A percentile compares a stretch with the other conserved stretches of the same genome.
phyloP scores from a whole-genome alignment of 352 stramenopile genomes.

The Pythium aphanidermatum region DNA sequence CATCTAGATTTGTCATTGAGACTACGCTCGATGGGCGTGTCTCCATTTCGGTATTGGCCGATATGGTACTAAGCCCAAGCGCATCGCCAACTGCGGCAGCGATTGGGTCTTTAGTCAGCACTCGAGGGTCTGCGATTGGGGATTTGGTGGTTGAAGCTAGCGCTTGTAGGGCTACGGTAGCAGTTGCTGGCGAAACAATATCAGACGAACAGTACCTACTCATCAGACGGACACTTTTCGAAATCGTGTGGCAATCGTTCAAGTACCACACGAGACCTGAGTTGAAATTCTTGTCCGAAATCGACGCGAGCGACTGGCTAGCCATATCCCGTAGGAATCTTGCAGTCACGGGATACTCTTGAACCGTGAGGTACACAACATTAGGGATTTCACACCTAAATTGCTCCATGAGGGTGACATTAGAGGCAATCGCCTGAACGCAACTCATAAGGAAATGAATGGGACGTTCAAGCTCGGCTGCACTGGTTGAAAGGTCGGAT shows the following conservation, averaged over 20 bases:
- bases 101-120: slow-evolving; percentile 16
- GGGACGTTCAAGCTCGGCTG: slow-evolving; percentile 25
- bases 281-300: slow-evolving; percentile 63
- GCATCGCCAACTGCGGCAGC: slow-evolving; percentile 60
- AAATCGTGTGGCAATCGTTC: slow-evolving; percentile 51
- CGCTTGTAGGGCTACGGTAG: slow-evolving; percentile 23
- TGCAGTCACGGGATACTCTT: slow-evolving; percentile 47
- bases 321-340: slow-evolving; percentile 46
- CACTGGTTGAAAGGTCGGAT: not conserved
- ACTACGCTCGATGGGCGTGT: no score
- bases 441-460: slow-evolving; percentile 59
- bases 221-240: slow-evolving; percentile 42
- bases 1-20: no score
- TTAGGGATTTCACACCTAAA: slow-evolving; percentile 71
- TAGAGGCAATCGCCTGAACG: slow-evolving; percentile 47
- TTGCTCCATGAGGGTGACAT: slow-evolving; percentile 42
- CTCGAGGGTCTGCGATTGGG: slow-evolving; percentile 5
- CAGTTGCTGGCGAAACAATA: slow-evolving; percentile 28
- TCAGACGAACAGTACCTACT: slow-evolving; percentile 25
- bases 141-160: slow-evolving; percentile 14
- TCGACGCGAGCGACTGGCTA: slow-evolving; percentile 32
- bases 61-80: slow-evolving; percentile 33
- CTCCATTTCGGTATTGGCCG: slow-evolving; percentile 1
- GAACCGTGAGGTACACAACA: slow-evolving; percentile 47
- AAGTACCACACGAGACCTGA: slow-evolving; percentile 71